Evolutionary conservation across 2,329 filamentous ascomycete species (phyloP).

Genomic region (Fusarium circinatum): DNA sequence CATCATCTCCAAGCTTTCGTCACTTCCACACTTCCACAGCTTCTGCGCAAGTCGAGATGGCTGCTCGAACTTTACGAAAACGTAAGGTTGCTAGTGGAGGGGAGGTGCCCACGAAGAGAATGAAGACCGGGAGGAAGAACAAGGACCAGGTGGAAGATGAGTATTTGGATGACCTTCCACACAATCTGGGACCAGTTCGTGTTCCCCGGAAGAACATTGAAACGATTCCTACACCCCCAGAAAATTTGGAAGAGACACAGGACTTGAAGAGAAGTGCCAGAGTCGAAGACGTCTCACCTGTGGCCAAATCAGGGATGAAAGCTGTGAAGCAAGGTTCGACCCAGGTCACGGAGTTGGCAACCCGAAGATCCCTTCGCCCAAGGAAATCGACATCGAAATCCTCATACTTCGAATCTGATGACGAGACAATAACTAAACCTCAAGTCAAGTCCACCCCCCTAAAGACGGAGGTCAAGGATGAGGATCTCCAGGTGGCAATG

Average conservation of each 20-base stretch:
- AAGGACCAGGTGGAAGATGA: neutral
- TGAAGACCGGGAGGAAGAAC: constrained; percentile 2
- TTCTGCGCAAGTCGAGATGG: constrained; percentile 12
- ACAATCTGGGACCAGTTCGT: constrained; percentile 30
- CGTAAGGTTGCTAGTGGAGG: neutral
- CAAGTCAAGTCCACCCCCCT: neutral
- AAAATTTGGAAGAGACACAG: neutral
- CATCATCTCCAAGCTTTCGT: neutral
- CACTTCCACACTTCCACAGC: neutral
- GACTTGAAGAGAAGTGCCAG: neutral
- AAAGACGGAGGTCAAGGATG: constrained; percentile 31
- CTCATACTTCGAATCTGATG: constrained; percentile 38
- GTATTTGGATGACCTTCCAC: constrained; percentile 27
- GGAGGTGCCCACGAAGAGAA: constrained; percentile 3
- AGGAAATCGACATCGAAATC: constrained; percentile 19
- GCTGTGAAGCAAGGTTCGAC: neutral
- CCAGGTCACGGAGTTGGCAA: neutral
- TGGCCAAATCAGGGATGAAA: neutral
- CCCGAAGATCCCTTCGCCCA: constrained; percentile 27
- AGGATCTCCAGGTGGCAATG: neutral
- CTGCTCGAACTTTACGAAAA: constrained; percentile 29
- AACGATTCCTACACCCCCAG: neutral
- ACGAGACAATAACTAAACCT: constrained; percentile 11
- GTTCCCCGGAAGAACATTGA: neutral
- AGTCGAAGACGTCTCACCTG: constrained; percentile 1